Percentiles rank a stretch among this genome's conserved stretches.
These are phyloP conservation scores for Flaveria robusta DNA, from an alignment of 129 eudicot genomes.

Conservation along the genomic window DNA sequence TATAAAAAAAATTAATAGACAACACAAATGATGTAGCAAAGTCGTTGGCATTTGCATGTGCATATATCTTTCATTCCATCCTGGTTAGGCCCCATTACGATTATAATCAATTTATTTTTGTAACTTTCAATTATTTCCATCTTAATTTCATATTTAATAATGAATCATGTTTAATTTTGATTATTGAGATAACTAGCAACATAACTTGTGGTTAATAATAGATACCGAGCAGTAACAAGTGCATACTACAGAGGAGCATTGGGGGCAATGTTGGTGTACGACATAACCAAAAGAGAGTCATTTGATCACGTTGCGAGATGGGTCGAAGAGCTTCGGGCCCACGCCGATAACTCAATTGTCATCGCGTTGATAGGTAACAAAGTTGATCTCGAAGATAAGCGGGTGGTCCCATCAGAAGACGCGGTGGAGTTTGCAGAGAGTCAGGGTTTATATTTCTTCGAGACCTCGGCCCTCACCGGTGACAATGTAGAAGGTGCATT, in stretches of 20 bases:
- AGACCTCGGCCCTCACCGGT: constrained; percentile 77
- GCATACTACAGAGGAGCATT: constrained; percentile 91
- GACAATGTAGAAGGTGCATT: constrained; percentile 85
- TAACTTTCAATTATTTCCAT: neutral
- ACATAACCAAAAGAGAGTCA: constrained; percentile 65
- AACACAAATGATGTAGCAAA: constrained; percentile 7
- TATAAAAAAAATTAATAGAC: constrained; percentile 10
- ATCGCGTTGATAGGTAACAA: constrained; percentile 77
- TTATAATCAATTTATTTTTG: neutral
- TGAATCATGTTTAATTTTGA: neutral
- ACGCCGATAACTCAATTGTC: constrained; percentile 65
- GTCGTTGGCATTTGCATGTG: constrained; percentile 28
- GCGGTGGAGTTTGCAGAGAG: constrained; percentile 72
- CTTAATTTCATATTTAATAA: neutral
- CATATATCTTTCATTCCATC: constrained; percentile 36
- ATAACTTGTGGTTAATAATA: constrained; percentile 8
- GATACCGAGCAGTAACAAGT: constrained; percentile 90
- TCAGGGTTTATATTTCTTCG: constrained; percentile 72
- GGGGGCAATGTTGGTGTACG: constrained; percentile 84
- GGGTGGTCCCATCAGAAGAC: constrained; percentile 67
- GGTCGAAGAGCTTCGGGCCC: constrained; percentile 85
- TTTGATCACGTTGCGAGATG: constrained; percentile 79
- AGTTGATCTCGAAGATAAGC: constrained; percentile 63
- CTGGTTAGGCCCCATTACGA: constrained; percentile 36
- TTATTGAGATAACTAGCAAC: neutral